Conservation (phyloP, 768 basidiomycete genomes). For the Naganishia randhawae region DNA sequence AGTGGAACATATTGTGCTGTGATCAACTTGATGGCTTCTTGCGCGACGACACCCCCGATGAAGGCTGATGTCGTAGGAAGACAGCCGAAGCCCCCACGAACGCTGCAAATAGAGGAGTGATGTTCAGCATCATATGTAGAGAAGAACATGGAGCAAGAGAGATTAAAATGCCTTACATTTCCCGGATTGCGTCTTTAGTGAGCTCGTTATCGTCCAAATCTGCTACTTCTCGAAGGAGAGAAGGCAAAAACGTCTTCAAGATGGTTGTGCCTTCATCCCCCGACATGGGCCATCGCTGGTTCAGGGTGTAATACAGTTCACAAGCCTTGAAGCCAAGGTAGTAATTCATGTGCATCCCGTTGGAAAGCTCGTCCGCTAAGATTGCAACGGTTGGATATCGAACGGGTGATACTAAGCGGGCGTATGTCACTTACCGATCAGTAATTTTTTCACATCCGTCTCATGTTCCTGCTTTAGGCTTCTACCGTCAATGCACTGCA, state of each 20-base stretch:
- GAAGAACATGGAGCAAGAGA: background rate
- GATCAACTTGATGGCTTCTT: constrained; percentile 95
- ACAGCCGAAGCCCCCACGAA: constrained; percentile 42
- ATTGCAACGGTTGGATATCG: background rate
- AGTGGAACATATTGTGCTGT: constrained; percentile 93
- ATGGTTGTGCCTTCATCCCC: constrained; percentile 29
- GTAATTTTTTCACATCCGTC: constrained; percentile 32
- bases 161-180: constrained; percentile 61
- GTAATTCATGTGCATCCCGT: constrained; percentile 32
- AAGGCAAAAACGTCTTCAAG: background rate
- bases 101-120: constrained; percentile 22
- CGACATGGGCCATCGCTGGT: constrained; percentile 42
- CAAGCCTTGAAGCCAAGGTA: constrained; percentile 49
- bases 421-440: constrained; percentile 40
- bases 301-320: constrained; percentile 41
- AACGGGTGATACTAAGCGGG: background rate
- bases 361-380: constrained; percentile 7
- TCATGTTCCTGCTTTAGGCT: constrained; percentile 41
- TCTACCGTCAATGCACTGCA: constrained; percentile 49
- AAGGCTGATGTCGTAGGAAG: constrained; percentile 91
- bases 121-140: background rate
- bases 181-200: constrained; percentile 55
- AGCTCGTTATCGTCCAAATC: background rate
- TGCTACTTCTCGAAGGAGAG: background rate
- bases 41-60: constrained; percentile 87